phyloP scores from a whole-genome alignment of 495 filamentous ascomycete genomes.

The Penicillium parvum region DNA sequence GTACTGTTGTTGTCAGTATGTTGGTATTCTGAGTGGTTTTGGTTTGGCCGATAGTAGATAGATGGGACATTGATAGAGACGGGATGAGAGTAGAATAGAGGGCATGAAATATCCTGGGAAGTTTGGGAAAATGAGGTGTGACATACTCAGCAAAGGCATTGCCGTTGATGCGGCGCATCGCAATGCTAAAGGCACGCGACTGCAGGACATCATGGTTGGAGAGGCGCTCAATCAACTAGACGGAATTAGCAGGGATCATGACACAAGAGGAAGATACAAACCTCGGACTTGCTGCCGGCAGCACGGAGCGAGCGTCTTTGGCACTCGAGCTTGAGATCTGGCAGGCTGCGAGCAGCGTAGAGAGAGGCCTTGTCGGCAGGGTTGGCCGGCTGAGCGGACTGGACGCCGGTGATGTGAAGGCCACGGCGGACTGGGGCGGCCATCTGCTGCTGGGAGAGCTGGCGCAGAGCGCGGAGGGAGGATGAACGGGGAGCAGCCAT shows the following conservation, averaged over 20 bases:
- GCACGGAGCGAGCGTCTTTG: conserved; percentile 31
- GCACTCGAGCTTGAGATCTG: conserved; percentile 42
- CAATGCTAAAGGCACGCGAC: conserved; percentile 52
- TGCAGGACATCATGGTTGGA: conserved; percentile 50
- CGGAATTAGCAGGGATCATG: too few species aligned
- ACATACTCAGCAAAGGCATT: conserved; percentile 40
- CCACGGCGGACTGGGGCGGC: conserved; percentile 39
- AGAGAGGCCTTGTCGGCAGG: conserved; percentile 32
- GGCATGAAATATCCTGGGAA: neutral
- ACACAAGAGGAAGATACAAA: conserved; percentile 11
- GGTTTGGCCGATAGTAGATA: neutral
- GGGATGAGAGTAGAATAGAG: neutral
- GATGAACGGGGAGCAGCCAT: conserved; percentile 50
- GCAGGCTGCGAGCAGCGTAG: conserved; percentile 31
- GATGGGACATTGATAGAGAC: neutral
- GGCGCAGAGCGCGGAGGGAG: conserved; percentile 47
- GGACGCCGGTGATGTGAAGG: conserved; percentile 53
- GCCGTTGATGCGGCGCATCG: conserved; percentile 44
- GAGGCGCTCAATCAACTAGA: conserved; percentile 52
- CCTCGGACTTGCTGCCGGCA: conserved; percentile 36
- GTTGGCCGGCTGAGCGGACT: conserved; percentile 41
- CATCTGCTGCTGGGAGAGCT: conserved; percentile 40
- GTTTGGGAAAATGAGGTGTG: neutral
- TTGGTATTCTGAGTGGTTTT: conserved; percentile 9
- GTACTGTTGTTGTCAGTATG: conserved; percentile 18